A percentile compares a stretch with the other conserved stretches of the same genome.
Conservation (phyloP, 352 stramenopile genomes). For the Peronosclerospora sorghi region DNA sequence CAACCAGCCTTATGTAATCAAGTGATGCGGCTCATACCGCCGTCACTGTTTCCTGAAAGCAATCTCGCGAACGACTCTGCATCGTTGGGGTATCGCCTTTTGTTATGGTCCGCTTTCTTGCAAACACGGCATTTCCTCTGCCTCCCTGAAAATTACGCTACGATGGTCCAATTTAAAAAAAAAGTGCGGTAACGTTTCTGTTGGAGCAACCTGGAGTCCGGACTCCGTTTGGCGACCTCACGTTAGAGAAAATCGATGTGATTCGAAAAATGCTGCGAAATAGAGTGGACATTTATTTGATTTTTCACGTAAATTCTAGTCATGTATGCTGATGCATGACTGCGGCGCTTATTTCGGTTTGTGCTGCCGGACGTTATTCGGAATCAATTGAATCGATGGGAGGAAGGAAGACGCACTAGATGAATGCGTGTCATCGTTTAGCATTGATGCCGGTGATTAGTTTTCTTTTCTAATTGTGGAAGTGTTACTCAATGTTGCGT, state of each 20-base stretch:
- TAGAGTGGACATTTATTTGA: conserved; percentile 56
- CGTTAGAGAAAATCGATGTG: conserved; percentile 77
- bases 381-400: conserved; percentile 56
- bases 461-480: background rate
- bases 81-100: no score
- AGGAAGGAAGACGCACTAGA: conserved; percentile 52
- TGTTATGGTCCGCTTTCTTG: no score
- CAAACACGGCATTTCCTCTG: no score
- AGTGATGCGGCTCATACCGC: no score
- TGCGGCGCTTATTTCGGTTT: conserved; percentile 72
- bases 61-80: no score
- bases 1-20: no score
- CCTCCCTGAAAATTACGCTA: no score
- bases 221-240: conserved; percentile 68
- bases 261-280: conserved; percentile 41
- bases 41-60: no score
- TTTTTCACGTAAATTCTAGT: conserved; percentile 63
- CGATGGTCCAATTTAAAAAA: conserved; percentile 56
- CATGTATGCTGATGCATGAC: conserved; percentile 45
- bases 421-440: conserved; percentile 55
- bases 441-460: conserved; percentile 36
- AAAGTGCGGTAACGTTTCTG: conserved; percentile 53
- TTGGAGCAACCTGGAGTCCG: conserved; percentile 49
- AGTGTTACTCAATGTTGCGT: background rate
- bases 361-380: conserved; percentile 46